phyloP scores from a whole-genome alignment of 805 yeast genomes.

The Kregervanrija fluxuum region DNA sequence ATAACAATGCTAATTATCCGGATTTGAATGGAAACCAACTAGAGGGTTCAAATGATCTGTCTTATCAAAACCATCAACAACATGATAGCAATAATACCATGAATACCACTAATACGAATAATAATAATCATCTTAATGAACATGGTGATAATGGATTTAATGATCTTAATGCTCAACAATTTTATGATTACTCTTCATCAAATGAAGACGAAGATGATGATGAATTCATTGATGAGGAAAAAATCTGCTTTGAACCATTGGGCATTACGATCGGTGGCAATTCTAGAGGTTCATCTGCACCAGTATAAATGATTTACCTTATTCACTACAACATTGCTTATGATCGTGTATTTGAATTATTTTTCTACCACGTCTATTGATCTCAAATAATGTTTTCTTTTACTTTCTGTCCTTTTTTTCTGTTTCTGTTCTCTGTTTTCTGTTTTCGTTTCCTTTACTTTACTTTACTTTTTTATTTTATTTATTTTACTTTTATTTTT shows the following conservation, averaged over 20 bases:
- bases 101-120: not conserved
- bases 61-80: no score
- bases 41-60: no score
- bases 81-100: not conserved
- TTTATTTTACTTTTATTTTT: not conserved
- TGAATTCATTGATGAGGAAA: constrained; percentile 11
- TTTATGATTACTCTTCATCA: constrained; percentile 17
- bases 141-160: not conserved
- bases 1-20: not conserved
- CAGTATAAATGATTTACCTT: no score
- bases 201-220: constrained; percentile 10
- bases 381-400: not conserved
- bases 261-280: constrained; percentile 8
- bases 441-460: not conserved
- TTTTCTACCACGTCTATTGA: not conserved
- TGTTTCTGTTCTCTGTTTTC: not conserved
- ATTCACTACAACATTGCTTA: not conserved
- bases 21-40: not conserved
- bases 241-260: constrained; percentile 11
- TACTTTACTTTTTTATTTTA: not conserved
- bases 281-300: no score
- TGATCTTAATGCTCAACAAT: constrained; percentile 13
- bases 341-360: not conserved
- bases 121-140: not conserved
- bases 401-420: not conserved